Evolutionary conservation across 1,284 basidiomycete species (phyloP), one percentile per base, ranked within the genome.

Genomic region (Ustilago curta): DNA sequence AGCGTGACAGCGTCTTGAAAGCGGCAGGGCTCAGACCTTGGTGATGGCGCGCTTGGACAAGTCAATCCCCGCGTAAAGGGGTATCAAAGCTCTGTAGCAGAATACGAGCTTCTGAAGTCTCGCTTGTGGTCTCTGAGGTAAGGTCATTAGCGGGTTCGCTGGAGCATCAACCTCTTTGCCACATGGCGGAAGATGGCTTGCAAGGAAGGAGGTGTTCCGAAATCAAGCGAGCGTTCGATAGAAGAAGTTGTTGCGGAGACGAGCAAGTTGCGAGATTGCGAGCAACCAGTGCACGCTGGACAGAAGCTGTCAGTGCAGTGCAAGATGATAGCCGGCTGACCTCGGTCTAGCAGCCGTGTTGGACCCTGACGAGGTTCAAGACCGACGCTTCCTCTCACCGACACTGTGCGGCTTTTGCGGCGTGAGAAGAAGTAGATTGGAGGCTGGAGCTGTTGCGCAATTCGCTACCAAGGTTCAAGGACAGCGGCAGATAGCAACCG

Each of bases 181-280:
- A 48, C 39, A 52, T 54, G 52, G 58, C 62, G 50, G 32, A 48
- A 40, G 56, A 40, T 35, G 49, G 47, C 32, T 44, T 35, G 47
- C 39, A 69, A 44, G 66, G 66, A 69, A 59, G 21, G 21, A 19
- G 56, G 56, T 63, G 51, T 59, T 69, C 66, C 66, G 66, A 69
- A 7, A 40, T 42, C n/a, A 59, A 69, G 56, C 66, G 66, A 69
- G 53, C 37, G 42, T 69, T 69, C 60, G 59, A 59, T 56, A 31
- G 60, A 63, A 69, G 19, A 59, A 44, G 35, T 14, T 47, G 64
- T 25, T 47, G 64, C 57, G 52, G 64, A 59, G 64, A 40, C 55
- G 16, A 21, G 32, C 37, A 21, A 23, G 27, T 3, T 27, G 27
- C 27, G 48, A 19, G 48, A 19, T 40, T 47, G 55, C 45, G 43